Percentiles rank a stretch among this genome's conserved stretches.
Evolutionary conservation across 805 yeast species (phyloP).

Genomic region (Yamadazyma philogaea): DNA sequence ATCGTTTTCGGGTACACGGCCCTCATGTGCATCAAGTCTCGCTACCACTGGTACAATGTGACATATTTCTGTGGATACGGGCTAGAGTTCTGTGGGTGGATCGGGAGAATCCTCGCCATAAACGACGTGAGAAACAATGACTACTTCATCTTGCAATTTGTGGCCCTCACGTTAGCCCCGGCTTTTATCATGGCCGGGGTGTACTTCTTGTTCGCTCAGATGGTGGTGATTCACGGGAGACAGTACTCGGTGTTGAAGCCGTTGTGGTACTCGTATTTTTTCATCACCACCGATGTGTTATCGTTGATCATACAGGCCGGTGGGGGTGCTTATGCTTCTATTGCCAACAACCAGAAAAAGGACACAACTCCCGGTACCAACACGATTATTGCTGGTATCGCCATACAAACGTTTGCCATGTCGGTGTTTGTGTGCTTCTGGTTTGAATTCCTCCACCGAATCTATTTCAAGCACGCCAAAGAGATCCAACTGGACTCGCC

Average conservation of each 20-base stretch:
- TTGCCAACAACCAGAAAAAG: slow-evolving; percentile 21
- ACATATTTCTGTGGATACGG: slow-evolving; percentile 35
- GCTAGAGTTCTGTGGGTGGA: slow-evolving; percentile 36
- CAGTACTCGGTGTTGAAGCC: slow-evolving; percentile 38
- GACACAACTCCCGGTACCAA: slow-evolving; percentile 32
- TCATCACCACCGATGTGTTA: slow-evolving; percentile 35
- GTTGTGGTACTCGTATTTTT: slow-evolving; percentile 43
- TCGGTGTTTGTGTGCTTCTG: slow-evolving; percentile 32
- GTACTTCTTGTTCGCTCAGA: slow-evolving; percentile 39
- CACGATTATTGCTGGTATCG: slow-evolving; percentile 38
- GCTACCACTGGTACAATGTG: slow-evolving; percentile 40
- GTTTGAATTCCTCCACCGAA: slow-evolving; percentile 33
- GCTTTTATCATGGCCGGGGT: slow-evolving; percentile 45
- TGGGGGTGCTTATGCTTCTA: slow-evolving; percentile 38
- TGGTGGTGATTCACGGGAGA: slow-evolving; percentile 38
- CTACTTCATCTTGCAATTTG: slow-evolving; percentile 31
- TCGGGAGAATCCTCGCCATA: slow-evolving; percentile 35
- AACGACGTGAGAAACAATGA: slow-evolving; percentile 19
- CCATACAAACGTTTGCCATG: slow-evolving; percentile 39
- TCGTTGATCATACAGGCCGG: slow-evolving; percentile 38
- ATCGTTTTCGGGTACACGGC: slow-evolving; percentile 22
- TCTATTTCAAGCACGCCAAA: slow-evolving; percentile 26
- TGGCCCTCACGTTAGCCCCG: slow-evolving; percentile 38
- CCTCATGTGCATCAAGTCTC: slow-evolving; percentile 28
- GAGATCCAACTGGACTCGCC: slow-evolving; percentile 15